Base-by-base conservation (phyloP, 2,329 filamentous ascomycete species). In the Alternaria gaisen region DNA sequence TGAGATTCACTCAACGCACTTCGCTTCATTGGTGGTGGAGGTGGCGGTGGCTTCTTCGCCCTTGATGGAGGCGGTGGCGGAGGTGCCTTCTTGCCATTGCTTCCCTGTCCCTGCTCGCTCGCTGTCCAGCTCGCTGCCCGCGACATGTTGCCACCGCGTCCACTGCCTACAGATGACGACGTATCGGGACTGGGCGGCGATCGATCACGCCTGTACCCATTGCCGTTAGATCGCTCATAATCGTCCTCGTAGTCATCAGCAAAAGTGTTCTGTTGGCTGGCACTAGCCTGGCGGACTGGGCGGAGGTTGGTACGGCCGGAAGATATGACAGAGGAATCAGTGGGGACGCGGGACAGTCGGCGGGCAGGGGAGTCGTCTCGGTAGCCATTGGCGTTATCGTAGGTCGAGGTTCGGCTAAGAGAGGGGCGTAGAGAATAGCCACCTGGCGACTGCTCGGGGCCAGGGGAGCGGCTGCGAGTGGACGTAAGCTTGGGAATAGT, bases 31-130 rank as follows among this genome's bases (percentile, higher is more conserved):
- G 88, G 88, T 11, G 86, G 87, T 22, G 87, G 88, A 38, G 87
- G 87, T 61, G 88, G 87, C 22, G 86, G 85, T 12, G 88, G 87
- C 77, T 90, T 90, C 82, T 90, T 91, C 36, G 85, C 80, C 71
- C 88, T 80, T 22, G 84, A 85, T 24, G 88, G 88, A 28, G 88
- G 88, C 20, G 88, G 88, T 47, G 87, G 86, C 20, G 76, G 76
- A 41, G 76, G 74, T 44, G 83, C 84, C 76, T 86, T 88, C 75
- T 85, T 85, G 56, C 71, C 77, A 47, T 64, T 68, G 9, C 60
- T 61, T 53, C 65, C 69, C 54, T 67, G 61, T 7, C 72, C 76
- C 22, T 68, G 64, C 32, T 50, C 46, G 16, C 79, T 42, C 14
- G 42, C 80, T 18, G 80, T 81, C 69, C 83, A 83, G 71, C 85